These are phyloP conservation scores for Penicillium samsonianum DNA, from an alignment of 495 filamentous ascomycete species.

Conservation along the genomic window DNA sequence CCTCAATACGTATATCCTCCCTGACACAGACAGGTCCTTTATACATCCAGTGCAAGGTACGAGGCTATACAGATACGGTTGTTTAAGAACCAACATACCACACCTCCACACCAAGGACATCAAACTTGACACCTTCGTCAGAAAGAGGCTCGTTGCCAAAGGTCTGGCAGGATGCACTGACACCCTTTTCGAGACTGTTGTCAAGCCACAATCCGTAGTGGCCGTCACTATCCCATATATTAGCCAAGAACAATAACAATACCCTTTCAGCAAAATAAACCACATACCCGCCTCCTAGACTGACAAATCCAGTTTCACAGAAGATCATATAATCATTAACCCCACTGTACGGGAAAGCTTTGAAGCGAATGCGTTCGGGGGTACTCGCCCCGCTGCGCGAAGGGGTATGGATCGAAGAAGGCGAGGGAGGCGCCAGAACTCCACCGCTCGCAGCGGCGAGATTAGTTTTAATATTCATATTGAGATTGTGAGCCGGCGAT, in stretches of 20 bases:
- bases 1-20: constrained; percentile 10
- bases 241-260: constrained; percentile 4
- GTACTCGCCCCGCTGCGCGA: constrained; percentile 44
- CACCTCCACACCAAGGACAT: constrained; percentile 85
- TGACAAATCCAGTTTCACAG: constrained; percentile 83
- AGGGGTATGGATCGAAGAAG: constrained; percentile 26
- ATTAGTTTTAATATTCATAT: constrained; percentile 33
- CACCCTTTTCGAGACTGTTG: constrained; percentile 79
- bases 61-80: neutral
- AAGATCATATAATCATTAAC: constrained; percentile 96
- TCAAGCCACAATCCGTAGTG: constrained; percentile 94
- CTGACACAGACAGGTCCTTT: constrained; percentile 1
- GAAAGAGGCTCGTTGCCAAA: constrained; percentile 97
- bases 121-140: constrained; percentile 91
- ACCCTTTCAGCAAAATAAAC: neutral
- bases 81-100: constrained; percentile 70
- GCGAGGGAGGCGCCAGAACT: constrained; percentile 31
- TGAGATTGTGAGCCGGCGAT: constrained; percentile 29
- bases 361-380: constrained; percentile 79
- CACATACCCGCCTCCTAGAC: constrained; percentile 75
- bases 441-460: constrained; percentile 33
- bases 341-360: constrained; percentile 94
- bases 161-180: constrained; percentile 78
- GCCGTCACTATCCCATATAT: constrained; percentile 62
- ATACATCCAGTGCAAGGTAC: constrained; percentile 10